Conservation (phyloP, 768 basidiomycete species). For the Termitomyces sp. region DNA sequence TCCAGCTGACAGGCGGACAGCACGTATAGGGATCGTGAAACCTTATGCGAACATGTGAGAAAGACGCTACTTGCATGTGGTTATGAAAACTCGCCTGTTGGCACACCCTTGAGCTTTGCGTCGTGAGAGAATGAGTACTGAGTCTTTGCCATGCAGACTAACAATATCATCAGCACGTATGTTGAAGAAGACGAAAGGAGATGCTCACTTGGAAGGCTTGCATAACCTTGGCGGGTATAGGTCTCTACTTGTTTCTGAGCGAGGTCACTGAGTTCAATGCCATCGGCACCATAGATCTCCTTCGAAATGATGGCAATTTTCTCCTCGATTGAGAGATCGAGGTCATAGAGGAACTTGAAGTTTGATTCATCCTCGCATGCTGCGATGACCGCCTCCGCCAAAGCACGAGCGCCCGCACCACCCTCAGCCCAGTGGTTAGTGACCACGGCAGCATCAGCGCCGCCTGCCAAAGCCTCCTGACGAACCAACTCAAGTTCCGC, state of each 20-base stretch:
- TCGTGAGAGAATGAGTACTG: constrained; percentile 98
- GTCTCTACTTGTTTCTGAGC: constrained; percentile 85
- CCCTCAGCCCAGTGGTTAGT: constrained; percentile 98
- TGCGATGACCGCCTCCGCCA: constrained; percentile 89
- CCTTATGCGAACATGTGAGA: constrained; percentile 36
- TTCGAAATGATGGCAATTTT: constrained; percentile 87
- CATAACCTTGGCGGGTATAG: constrained; percentile 88
- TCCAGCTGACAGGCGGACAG: constrained; percentile 85
- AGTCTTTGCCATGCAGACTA: constrained; percentile 97
- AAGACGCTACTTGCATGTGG: background rate
- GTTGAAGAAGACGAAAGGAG: background rate
- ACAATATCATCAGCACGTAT: constrained; percentile 13
- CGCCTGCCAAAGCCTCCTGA: constrained; percentile 73
- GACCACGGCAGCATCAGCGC: constrained; percentile 92
- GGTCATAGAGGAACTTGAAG: constrained; percentile 94
- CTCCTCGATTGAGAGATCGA: constrained; percentile 76
- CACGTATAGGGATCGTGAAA: constrained; percentile 90
- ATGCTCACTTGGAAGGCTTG: constrained; percentile 69
- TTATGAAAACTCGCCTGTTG: constrained; percentile 49
- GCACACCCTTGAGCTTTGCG: constrained; percentile 85
- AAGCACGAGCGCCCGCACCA: constrained; percentile 82
- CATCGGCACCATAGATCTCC: constrained; percentile 93
- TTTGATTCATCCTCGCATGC: constrained; percentile 78
- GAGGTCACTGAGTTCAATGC: constrained; percentile 80
- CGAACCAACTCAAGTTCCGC: constrained; percentile 88